A percentile compares a stretch with the other conserved stretches of the same genome.
These are phyloP conservation scores for Raphanus raphanistrum DNA, from an alignment of 345 rosid species.

Conservation along the genomic window DNA sequence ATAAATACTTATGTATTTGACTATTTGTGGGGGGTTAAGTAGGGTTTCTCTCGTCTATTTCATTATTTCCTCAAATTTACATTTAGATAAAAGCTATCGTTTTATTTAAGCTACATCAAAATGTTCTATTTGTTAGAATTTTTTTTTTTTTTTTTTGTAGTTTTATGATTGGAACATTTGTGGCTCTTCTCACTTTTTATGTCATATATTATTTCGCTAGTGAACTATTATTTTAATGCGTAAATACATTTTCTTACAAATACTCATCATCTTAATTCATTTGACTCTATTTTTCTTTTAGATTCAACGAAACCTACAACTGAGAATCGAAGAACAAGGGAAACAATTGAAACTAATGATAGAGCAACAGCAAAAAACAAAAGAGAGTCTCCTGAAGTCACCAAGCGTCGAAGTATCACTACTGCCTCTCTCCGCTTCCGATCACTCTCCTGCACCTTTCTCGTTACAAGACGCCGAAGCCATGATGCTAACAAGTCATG, in stretches of 20 bases:
- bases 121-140: not conserved
- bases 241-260: not conserved
- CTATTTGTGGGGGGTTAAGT: not conserved
- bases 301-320: conserved; percentile 82
- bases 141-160: not conserved
- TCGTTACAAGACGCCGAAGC: conserved; percentile 46
- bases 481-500: conserved; percentile 47
- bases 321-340: conserved; percentile 87
- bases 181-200: not conserved
- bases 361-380: conserved; percentile 69
- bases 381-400: conserved; percentile 38
- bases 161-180: not conserved
- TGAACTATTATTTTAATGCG: not conserved
- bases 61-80: not conserved
- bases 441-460: conserved; percentile 26
- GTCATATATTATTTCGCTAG: not conserved
- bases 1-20: not conserved
- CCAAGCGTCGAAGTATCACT: conserved; percentile 34
- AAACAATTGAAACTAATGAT: conserved; percentile 74
- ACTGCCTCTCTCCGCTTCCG: conserved; percentile 17
- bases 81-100: not conserved
- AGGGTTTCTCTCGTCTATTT: not conserved
- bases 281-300: conserved; percentile 20
- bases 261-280: conserved; percentile 1
- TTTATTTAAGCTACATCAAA: not conserved